A percentile compares a stretch with the other conserved stretches of the same genome.
These are phyloP conservation scores for Saccharomycopsis selenospora DNA, from an alignment of 805 yeast species.

Conservation along the genomic window DNA sequence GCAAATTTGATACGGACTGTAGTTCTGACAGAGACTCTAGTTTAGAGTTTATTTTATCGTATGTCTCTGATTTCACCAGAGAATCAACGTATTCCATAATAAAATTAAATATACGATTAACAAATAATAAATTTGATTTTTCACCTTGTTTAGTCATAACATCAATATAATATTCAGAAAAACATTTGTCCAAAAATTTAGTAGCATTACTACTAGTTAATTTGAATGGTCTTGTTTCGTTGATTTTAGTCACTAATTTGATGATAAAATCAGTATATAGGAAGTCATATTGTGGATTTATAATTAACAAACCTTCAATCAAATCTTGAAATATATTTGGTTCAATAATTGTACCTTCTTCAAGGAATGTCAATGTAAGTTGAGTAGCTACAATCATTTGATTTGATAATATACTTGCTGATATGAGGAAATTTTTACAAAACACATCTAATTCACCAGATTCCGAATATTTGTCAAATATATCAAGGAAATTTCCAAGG, in stretches of 20 bases:
- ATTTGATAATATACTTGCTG: neutral
- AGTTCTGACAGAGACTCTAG: neutral
- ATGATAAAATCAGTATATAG: slow-evolving; percentile 9
- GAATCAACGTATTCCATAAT: slow-evolving; percentile 1
- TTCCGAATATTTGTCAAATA: neutral
- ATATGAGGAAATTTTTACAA: neutral
- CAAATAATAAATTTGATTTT: slow-evolving; percentile 1
- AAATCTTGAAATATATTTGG: neutral
- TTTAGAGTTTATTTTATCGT: neutral
- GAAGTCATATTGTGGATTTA: slow-evolving; percentile 7
- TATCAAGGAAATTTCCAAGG: neutral
- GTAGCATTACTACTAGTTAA: slow-evolving; percentile 6
- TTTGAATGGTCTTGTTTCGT: neutral
- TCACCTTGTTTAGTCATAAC: neutral
- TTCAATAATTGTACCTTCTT: neutral
- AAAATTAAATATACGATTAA: slow-evolving; percentile 7
- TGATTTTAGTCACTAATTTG: slow-evolving; percentile 3
- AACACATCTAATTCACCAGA: neutral
- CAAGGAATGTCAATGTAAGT: neutral
- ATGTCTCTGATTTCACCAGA: neutral
- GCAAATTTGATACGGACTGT: neutral
- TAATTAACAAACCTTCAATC: slow-evolving; percentile 4
- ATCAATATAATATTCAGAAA: slow-evolving; percentile 4
- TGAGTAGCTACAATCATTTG: neutral
- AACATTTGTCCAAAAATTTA: slow-evolving; percentile 6